Conservation (phyloP, 179 eudicot genomes). For the Patellifolia procumbens region DNA sequence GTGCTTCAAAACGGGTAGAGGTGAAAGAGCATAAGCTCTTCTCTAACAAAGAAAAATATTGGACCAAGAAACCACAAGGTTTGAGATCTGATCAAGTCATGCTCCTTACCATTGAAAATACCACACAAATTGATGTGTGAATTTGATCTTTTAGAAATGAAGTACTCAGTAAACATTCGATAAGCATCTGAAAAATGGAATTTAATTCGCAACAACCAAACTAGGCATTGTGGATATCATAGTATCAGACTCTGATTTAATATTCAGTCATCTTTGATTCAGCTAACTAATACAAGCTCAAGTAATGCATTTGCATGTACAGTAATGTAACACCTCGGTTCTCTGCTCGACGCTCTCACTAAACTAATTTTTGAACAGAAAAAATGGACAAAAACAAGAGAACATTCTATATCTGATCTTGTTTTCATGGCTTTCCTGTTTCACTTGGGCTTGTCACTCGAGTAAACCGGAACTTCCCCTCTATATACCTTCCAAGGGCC, state of each 20-base stretch:
- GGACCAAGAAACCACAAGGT: no score
- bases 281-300: slow-evolving; percentile 3
- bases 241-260: background rate
- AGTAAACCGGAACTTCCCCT: slow-evolving; percentile 19
- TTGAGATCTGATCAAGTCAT: no score
- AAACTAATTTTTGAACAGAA: background rate
- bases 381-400: background rate
- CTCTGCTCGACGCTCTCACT: background rate
- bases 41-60: background rate
- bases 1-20: no score
- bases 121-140: no score
- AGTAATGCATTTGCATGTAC: background rate
- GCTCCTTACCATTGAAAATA: no score
- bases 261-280: background rate
- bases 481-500: slow-evolving; percentile 21
- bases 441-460: slow-evolving; percentile 15
- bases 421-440: background rate
- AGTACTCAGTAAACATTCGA: background rate
- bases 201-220: background rate
- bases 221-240: background rate
- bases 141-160: no score
- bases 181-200: background rate
- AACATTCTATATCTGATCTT: background rate
- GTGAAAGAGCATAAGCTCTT: no score
- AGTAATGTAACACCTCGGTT: background rate